These are phyloP conservation scores for Paradendryphiella salina DNA, from an alignment of 2,329 filamentous ascomycete genomes.

Conservation along the genomic window DNA sequence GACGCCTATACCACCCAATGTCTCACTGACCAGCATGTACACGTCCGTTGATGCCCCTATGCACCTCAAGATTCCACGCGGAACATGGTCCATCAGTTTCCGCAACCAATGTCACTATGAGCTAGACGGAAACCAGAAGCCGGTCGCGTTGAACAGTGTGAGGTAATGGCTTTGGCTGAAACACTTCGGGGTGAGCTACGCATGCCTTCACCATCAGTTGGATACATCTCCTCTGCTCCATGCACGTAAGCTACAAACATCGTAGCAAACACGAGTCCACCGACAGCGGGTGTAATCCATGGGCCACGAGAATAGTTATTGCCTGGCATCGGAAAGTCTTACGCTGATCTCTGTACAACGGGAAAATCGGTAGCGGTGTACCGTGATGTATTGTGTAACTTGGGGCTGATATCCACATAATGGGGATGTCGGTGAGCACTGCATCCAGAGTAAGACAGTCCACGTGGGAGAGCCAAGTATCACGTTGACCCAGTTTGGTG, in stretches of 20 bases:
- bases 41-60: neutral
- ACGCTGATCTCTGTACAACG: constrained; percentile 2
- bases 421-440: neutral
- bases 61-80: neutral
- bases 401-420: neutral
- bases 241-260: constrained; percentile 5
- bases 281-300: neutral
- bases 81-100: neutral
- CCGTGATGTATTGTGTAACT: neutral
- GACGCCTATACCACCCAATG: neutral
- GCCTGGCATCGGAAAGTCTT: neutral
- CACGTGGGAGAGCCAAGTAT: neutral
- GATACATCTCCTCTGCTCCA: neutral
- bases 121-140: neutral
- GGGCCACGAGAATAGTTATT: neutral
- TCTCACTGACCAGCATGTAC: neutral
- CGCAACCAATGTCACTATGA: neutral
- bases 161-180: too few relatives aligned
- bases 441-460: neutral
- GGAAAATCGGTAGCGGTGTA: constrained; percentile 1
- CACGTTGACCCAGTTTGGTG: neutral
- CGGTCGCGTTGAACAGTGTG: neutral
- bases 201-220: neutral
- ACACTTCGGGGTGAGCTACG: neutral
- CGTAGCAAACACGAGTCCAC: neutral